Conservation (phyloP, 306 rosid species). For the Coriaria nepalensis region DNA sequence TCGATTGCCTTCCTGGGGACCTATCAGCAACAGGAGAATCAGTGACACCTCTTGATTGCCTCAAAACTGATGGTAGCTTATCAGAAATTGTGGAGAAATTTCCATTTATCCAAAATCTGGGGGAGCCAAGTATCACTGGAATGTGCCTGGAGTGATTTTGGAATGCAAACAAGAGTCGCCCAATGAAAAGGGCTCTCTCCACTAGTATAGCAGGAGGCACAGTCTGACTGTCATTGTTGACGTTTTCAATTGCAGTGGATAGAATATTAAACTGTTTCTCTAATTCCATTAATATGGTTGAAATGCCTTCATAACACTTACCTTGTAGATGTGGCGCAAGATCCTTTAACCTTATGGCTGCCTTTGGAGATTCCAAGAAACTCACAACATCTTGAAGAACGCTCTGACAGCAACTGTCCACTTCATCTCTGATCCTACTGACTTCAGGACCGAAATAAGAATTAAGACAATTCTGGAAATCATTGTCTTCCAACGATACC, state of each 20-base stretch:
- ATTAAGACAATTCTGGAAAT: conserved; percentile 52
- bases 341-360: conserved; percentile 61
- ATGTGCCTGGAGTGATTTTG: conserved; percentile 77
- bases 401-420: conserved; percentile 60
- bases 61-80: conserved; percentile 45
- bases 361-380: conserved; percentile 93
- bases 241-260: conserved; percentile 33
- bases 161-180: conserved; percentile 83
- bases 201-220: conserved; percentile 36
- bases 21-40: conserved; percentile 47
- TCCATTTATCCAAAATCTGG: conserved; percentile 70
- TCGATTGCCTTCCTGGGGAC: conserved; percentile 32
- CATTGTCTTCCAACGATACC: conserved; percentile 49
- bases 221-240: conserved; percentile 22
- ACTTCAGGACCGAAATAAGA: conserved; percentile 82
- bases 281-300: conserved; percentile 47
- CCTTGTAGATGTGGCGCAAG: conserved; percentile 65
- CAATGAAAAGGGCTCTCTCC: conserved; percentile 81
- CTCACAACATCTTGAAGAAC: conserved; percentile 66
- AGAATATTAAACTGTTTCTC: conserved; percentile 49
- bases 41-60: conserved; percentile 42
- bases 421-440: conserved; percentile 64
- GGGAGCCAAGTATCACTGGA: conserved; percentile 76
- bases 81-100: conserved; percentile 35
- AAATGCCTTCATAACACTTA: conserved; percentile 60